phyloP scores from a whole-genome alignment of 2,329 filamentous ascomycete species.

The Lecanicillium sp. region DNA sequence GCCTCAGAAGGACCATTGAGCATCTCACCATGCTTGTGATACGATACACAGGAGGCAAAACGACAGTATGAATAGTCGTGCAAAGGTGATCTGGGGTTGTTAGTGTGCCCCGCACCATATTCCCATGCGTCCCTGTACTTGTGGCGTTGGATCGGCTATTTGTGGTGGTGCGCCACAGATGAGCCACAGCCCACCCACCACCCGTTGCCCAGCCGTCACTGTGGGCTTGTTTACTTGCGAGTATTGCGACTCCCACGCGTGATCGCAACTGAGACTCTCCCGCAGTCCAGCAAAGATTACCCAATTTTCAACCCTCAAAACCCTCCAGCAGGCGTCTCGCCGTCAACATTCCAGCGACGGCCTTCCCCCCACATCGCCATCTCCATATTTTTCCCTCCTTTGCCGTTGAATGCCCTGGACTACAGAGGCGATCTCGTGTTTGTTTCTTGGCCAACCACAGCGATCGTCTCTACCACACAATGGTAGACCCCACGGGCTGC shows the following conservation, averaged over 20 bases:
- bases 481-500: conserved; percentile 3
- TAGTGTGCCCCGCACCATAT: too few species aligned
- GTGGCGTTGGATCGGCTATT: too few species aligned
- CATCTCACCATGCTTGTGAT: too few species aligned
- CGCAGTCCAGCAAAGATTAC: background rate
- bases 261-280: too few species aligned
- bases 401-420: background rate
- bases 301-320: background rate
- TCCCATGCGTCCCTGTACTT: too few species aligned
- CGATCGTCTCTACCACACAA: conserved; percentile 6
- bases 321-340: background rate
- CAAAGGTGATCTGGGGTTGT: too few species aligned
- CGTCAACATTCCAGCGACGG: background rate
- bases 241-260: too few species aligned
- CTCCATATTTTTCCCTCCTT: conserved; percentile 4
- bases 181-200: conserved; percentile 1
- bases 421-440: background rate
- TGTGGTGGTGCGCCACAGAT: background rate
- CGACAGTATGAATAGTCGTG: too few species aligned
- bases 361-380: background rate
- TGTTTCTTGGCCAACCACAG: conserved; percentile 9
- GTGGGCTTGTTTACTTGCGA: conserved; percentile 1
- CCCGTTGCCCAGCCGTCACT: conserved; percentile 5
- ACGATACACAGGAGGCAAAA: too few species aligned
- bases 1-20: too few species aligned